Evolutionary conservation across 306 rosid genomes (phyloP).

Genomic region (Quercus engelmannii): DNA sequence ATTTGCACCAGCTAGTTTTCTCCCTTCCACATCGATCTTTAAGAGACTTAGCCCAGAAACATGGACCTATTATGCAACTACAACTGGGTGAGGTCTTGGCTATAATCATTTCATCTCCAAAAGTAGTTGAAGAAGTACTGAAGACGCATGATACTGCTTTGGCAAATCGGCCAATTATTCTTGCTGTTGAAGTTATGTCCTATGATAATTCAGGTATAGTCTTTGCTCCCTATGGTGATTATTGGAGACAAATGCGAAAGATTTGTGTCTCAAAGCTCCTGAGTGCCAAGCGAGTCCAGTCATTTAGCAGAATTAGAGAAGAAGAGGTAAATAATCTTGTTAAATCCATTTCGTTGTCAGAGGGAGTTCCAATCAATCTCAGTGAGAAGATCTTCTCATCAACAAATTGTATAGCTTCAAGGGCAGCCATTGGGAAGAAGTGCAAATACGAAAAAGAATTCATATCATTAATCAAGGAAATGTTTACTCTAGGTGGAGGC

Average conservation of each 20-base stretch:
- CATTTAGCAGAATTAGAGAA: conserved; percentile 1
- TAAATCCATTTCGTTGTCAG: neutral
- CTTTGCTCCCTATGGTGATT: too few relatives aligned
- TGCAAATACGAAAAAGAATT: too few relatives aligned
- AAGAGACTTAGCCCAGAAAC: neutral
- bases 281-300: conserved; percentile 3
- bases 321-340: conserved; percentile 17
- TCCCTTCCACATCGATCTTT: neutral
- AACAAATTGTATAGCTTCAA: neutral
- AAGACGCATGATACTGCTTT: too few relatives aligned
- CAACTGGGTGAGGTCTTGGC: neutral
- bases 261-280: neutral
- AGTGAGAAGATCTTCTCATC: neutral
- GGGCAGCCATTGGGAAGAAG: too few relatives aligned
- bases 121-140: too few relatives aligned
- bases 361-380: neutral
- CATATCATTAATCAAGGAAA: too few relatives aligned
- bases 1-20: conserved; percentile 14
- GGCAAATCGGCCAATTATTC: too few relatives aligned
- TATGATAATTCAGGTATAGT: too few relatives aligned
- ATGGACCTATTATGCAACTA: conserved; percentile 8
- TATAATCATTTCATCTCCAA: too few relatives aligned
- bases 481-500: too few relatives aligned
- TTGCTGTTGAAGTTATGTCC: too few relatives aligned
- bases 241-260: neutral